Evolutionary conservation across 345 rosid species (phyloP).

Genomic region (Linum trigynum): DNA sequence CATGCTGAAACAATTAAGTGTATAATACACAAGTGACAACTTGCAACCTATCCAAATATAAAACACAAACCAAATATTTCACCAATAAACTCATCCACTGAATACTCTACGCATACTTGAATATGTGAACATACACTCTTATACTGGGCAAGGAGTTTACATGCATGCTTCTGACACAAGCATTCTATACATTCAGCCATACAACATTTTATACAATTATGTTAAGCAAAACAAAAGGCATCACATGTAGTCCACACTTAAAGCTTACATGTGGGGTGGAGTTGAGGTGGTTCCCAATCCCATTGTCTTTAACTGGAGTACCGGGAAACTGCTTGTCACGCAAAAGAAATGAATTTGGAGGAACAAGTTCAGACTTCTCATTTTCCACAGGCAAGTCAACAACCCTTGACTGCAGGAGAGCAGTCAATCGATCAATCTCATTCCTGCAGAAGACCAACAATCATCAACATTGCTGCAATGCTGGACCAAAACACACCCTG

Average conservation of each 20-base stretch:
- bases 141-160: too few species aligned
- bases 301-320: constrained; percentile 32
- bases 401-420: constrained; percentile 56
- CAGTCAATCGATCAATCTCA: constrained; percentile 72
- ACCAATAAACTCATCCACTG: constrained; percentile 1
- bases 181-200: too few species aligned
- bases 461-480: background rate
- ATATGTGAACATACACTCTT: too few species aligned
- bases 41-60: background rate
- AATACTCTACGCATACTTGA: too few species aligned
- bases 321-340: constrained; percentile 24
- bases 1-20: background rate
- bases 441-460: constrained; percentile 38
- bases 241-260: constrained; percentile 31
- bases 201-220: too few species aligned
- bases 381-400: constrained; percentile 30
- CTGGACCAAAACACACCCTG: background rate
- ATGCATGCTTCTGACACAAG: too few species aligned
- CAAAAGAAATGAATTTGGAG: constrained; percentile 20
- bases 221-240: background rate
- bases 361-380: constrained; percentile 36
- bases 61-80: background rate
- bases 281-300: constrained; percentile 24
- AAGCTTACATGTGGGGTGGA: constrained; percentile 36
- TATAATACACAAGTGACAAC: background rate